phyloP scores from a whole-genome alignment of 441 rosid species.

The Pelargonium australe region DNA sequence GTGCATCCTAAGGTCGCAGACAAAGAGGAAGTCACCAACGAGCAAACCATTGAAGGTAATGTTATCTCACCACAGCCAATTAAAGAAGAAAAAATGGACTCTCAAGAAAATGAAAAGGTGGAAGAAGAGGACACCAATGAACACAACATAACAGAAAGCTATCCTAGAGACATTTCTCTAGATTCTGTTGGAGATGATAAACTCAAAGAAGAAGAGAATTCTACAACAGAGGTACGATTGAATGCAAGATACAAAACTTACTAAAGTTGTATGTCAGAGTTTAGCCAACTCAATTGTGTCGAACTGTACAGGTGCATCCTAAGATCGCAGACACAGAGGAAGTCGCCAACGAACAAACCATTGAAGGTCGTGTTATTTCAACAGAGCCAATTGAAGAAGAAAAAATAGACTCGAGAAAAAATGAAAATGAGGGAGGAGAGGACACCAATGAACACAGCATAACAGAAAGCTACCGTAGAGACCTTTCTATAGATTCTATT shows the following conservation, averaged over 20 bases:
- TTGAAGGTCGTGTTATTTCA: no score
- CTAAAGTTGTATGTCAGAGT: no score
- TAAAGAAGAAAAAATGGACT: neutral
- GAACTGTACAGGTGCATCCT: no score
- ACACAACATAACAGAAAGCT: neutral
- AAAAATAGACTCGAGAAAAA: constrained; percentile 12
- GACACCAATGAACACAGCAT: neutral
- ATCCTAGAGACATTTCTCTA: neutral
- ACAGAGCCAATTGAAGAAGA: neutral
- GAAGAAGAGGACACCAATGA: constrained; percentile 4
- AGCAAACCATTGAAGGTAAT: no score
- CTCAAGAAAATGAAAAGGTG: neutral
- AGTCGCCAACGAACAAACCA: no score
- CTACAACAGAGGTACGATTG: neutral
- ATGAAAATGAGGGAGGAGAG: constrained; percentile 18
- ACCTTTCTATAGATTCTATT: constrained; percentile 18
- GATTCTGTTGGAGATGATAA: constrained; percentile 1
- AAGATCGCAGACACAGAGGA: no score
- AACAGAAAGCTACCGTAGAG: constrained; percentile 14
- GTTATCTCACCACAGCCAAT: no score
- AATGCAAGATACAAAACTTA: no score
- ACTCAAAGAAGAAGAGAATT: neutral
- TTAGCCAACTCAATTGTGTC: no score
- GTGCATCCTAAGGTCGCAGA: no score
- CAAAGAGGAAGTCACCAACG: no score